Evolutionary conservation across 306 rosid genomes (phyloP).

Genomic region (Castanea mollissima): DNA sequence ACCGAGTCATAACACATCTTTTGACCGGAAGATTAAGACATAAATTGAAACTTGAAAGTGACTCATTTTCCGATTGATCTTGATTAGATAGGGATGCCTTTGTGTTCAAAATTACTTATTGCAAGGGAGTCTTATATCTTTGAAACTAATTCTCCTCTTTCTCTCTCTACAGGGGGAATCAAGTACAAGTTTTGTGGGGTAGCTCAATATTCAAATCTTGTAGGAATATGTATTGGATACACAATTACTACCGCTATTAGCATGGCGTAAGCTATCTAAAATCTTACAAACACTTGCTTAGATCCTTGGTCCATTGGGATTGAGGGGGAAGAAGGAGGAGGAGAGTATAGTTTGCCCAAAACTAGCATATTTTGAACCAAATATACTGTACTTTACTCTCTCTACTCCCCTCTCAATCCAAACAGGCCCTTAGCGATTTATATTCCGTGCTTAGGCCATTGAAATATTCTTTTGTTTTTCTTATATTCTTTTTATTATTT

Average conservation of each 20-base stretch:
- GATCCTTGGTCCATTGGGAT: too few relatives aligned
- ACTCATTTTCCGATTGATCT: not conserved
- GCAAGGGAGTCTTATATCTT: not conserved
- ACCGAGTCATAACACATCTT: not conserved
- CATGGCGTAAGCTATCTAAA: conserved; percentile 14
- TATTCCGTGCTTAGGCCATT: not conserved
- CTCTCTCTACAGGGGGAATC: conserved; percentile 5
- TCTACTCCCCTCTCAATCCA: too few relatives aligned
- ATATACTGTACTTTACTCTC: not conserved
- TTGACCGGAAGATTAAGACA: not conserved
- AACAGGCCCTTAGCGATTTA: not conserved
- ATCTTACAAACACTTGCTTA: not conserved
- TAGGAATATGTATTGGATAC: conserved; percentile 25
- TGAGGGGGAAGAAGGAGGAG: too few relatives aligned
- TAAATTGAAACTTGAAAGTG: not conserved
- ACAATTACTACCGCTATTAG: conserved; percentile 29
- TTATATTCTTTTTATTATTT: not conserved
- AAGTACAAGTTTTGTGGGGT: conserved; percentile 15
- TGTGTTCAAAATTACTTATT: not conserved
- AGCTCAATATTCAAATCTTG: conserved; percentile 17
- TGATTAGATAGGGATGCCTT: not conserved
- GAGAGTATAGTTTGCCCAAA: too few relatives aligned
- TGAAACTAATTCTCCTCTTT: not conserved
- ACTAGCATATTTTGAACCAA: too few relatives aligned
- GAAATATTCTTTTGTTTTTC: not conserved